These are phyloP conservation scores for Litchi chinensis DNA, from an alignment of 345 rosid species.

Conservation along the genomic window DNA sequence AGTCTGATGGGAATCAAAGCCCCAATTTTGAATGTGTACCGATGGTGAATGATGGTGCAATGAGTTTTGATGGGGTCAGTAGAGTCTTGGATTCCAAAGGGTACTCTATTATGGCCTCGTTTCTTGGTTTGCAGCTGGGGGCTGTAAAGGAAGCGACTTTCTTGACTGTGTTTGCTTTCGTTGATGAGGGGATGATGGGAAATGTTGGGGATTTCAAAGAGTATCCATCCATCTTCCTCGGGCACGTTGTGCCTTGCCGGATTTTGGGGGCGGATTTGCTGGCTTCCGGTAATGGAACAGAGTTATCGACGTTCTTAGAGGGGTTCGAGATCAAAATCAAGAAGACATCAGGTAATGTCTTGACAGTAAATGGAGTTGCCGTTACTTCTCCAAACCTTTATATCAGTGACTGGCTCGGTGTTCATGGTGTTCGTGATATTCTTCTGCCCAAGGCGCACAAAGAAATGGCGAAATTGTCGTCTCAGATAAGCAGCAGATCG, in stretches of 20 bases:
- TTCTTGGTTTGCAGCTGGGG: conserved; percentile 38
- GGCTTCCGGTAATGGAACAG: conserved; percentile 18
- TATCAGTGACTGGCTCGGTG: background rate
- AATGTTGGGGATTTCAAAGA: conserved; percentile 9
- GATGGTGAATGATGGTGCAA: background rate
- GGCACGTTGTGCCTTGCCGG: conserved; percentile 36
- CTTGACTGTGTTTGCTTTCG: conserved; percentile 42
- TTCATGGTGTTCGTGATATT: conserved; percentile 7
- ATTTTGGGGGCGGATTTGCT: conserved; percentile 19
- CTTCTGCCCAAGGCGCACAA: background rate
- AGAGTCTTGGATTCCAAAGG: conserved; percentile 23
- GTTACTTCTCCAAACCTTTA: background rate
- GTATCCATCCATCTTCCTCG: conserved; percentile 19
- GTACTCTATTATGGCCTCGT: conserved; percentile 35
- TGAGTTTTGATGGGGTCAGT: conserved; percentile 22
- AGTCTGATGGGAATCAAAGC: background rate
- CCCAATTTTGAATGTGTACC: conserved; percentile 3
- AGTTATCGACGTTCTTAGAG: conserved; percentile 19
- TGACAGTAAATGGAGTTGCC: background rate
- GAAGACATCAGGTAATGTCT: background rate
- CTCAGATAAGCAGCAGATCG: background rate
- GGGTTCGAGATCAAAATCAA: conserved; percentile 20
- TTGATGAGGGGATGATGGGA: conserved; percentile 14
- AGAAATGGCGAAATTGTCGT: background rate
- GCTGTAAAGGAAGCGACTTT: background rate